Base-by-base conservation (phyloP, 257 asterid genomes). In the Nicotiana otophora region DNA sequence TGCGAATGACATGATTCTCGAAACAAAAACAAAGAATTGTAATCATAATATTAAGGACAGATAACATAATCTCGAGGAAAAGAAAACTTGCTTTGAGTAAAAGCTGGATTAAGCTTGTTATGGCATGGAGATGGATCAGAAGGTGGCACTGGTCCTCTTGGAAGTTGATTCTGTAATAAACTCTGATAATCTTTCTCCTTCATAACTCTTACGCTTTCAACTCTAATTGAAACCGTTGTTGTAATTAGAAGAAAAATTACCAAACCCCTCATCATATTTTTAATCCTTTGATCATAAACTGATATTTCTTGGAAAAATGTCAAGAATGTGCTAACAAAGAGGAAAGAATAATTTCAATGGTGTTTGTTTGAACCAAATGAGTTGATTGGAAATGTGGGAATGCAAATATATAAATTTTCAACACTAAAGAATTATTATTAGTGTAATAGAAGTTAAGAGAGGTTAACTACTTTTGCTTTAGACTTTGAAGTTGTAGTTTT, bases 131-230 rank as follows among this genome's bases (percentile, higher is more conserved):
- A 93, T 55, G 97, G 88, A 81, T 82, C 91, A 6, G 97, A 93
- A 5, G 97, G 94, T 2, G 97, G 96, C 82, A 89, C 96, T 4
- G 86, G 90, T 81, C 94, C 97, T 84, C 91, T 86, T 26, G 96
- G 96, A 23, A 93, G 86, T 77, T 86, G 87, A 31, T 74, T 86
- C 69, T 33, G 80, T n/a, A 88, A 61, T 69, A 91, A 85, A 7
- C 69, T 81, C 4, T 57, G 39, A 28, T 68, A 72, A 57, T 58
- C 83, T 66, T 30, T 77, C 68, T 66, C 85, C 83, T 81, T 84
- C 70, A 83, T 16, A 1, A 60, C 48, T 64, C 97, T 85, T 46
- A 64, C 34, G 82, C 90, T 55, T 51, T 88, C 87, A 62, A 88
- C 92, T 10, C 7, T 83, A 72, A 72, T 46, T 42, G 82, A 69